These are phyloP conservation scores for Fusarium vanettenii DNA, from an alignment of 2,329 filamentous ascomycete genomes.

Conservation along the genomic window DNA sequence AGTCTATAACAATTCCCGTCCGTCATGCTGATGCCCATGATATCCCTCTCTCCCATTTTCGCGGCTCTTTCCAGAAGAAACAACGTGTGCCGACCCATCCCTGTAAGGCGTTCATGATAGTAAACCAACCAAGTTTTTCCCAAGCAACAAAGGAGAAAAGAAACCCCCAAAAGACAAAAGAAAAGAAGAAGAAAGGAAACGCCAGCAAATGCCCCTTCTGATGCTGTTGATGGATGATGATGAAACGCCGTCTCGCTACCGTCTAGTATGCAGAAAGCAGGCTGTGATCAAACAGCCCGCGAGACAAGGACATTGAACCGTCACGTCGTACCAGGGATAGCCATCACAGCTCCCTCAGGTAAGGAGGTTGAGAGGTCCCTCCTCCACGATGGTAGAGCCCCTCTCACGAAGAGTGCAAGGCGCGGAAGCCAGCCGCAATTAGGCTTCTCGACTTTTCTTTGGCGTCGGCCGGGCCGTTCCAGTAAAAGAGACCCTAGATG, in stretches of 20 bases:
- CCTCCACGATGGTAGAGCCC: neutral
- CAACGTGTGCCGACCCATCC: constrained; percentile 15
- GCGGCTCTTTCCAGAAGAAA: constrained; percentile 29
- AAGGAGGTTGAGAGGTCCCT: neutral
- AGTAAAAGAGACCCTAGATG: constrained; percentile 81
- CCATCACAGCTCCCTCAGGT: neutral
- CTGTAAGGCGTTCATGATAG: constrained; percentile 27
- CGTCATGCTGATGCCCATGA: constrained; percentile 8
- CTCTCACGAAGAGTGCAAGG: constrained; percentile 59
- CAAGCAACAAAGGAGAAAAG: constrained; percentile 3
- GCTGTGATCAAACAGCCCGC: constrained; percentile 16
- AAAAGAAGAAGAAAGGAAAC: constrained; percentile 11
- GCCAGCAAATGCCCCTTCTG: constrained; percentile 33
- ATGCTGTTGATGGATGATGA: constrained; percentile 10
- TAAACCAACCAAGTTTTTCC: constrained; percentile 4
- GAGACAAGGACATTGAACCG: constrained; percentile 15
- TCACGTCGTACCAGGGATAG: constrained; percentile 17
- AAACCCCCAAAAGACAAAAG: neutral
- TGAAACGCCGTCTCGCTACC: constrained; percentile 35
- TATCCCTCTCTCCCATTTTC: constrained; percentile 23
- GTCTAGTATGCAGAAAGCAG: constrained; percentile 27
- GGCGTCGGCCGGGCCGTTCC: constrained; percentile 80
- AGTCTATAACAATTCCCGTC: constrained; percentile 23
- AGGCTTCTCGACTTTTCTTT: constrained; percentile 67
- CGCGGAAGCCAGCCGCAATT: constrained; percentile 68